These are phyloP conservation scores for Hymenoscyphus salicellus DNA, from an alignment of 2,329 filamentous ascomycete genomes.

Conservation along the genomic window DNA sequence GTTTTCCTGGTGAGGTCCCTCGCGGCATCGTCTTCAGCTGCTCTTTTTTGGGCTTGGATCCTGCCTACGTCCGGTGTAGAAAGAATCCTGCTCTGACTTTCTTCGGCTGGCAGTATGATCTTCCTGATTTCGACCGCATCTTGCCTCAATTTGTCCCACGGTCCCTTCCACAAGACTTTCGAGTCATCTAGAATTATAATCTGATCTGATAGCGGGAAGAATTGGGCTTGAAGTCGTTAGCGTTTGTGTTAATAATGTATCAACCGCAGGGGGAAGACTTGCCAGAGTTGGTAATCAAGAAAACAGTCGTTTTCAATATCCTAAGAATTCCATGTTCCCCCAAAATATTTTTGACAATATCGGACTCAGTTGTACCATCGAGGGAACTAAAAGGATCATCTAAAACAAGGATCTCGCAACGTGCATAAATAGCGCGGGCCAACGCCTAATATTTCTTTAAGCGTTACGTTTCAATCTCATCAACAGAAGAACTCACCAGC, in stretches of 20 bases:
- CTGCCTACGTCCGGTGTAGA: too few species aligned
- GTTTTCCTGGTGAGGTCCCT: too few species aligned
- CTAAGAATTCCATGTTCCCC: constrained; percentile 16
- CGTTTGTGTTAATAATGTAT: neutral
- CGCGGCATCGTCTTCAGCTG: too few species aligned
- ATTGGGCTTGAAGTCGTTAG: neutral
- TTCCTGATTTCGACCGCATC: too few species aligned
- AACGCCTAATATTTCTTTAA: constrained; percentile 36
- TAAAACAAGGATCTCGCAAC: constrained; percentile 20
- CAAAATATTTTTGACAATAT: constrained; percentile 18
- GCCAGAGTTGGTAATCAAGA: constrained; percentile 7
- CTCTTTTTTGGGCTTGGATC: too few species aligned
- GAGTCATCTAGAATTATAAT: neutral
- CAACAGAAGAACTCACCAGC: constrained; percentile 35
- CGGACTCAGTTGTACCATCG: constrained; percentile 23
- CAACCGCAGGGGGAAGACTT: neutral
- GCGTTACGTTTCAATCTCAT: constrained; percentile 9
- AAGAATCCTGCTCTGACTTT: too few species aligned
- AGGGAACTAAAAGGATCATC: constrained; percentile 31
- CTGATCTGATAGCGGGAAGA: neutral
- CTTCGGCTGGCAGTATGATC: too few species aligned
- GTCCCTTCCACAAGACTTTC: neutral
- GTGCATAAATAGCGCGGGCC: constrained; percentile 27
- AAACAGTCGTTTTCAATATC: constrained; percentile 34
- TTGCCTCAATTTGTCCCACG: too few species aligned